These are phyloP conservation scores for Nothophoma quercina DNA, from an alignment of 2,329 filamentous ascomycete genomes.

Conservation along the genomic window DNA sequence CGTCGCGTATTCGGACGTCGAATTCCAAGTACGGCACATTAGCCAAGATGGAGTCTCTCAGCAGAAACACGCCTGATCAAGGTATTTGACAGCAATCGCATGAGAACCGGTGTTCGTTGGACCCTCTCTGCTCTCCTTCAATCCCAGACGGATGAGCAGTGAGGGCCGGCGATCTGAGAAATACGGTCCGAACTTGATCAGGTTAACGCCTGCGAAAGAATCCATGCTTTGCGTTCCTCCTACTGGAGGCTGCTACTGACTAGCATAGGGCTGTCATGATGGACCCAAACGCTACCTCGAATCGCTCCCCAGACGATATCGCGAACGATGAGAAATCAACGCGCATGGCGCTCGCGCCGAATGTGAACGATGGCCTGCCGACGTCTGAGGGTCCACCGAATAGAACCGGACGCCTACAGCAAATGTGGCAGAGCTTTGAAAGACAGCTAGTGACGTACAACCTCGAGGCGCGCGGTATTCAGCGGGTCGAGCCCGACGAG, in stretches of 20 bases:
- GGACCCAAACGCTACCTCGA: slow-evolving; percentile 13
- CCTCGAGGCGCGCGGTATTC: slow-evolving; percentile 67
- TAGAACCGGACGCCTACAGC: slow-evolving; percentile 22
- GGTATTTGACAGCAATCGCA: slow-evolving; percentile 47
- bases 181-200: slow-evolving; percentile 64
- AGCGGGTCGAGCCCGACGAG: slow-evolving; percentile 64
- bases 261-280: slow-evolving; percentile 40
- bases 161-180: slow-evolving; percentile 55
- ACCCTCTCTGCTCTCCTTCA: background rate
- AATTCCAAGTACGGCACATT: slow-evolving; percentile 37
- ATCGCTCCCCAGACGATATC: slow-evolving; percentile 5
- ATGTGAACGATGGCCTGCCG: slow-evolving; percentile 30
- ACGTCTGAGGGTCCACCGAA: slow-evolving; percentile 16
- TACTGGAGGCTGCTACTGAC: slow-evolving; percentile 42
- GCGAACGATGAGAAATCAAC: slow-evolving; percentile 29
- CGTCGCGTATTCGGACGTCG: too few relatives aligned
- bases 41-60: slow-evolving; percentile 42
- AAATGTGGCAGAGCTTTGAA: slow-evolving; percentile 48
- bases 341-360: slow-evolving; percentile 33
- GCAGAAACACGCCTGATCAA: slow-evolving; percentile 47
- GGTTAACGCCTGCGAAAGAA: slow-evolving; percentile 63
- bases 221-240: slow-evolving; percentile 54
- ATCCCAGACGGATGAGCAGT: background rate
- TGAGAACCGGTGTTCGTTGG: slow-evolving; percentile 50
- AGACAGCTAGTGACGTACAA: slow-evolving; percentile 58